Conservation (phyloP, 441 rosid species). For the Adansonia madagascariensis region DNA sequence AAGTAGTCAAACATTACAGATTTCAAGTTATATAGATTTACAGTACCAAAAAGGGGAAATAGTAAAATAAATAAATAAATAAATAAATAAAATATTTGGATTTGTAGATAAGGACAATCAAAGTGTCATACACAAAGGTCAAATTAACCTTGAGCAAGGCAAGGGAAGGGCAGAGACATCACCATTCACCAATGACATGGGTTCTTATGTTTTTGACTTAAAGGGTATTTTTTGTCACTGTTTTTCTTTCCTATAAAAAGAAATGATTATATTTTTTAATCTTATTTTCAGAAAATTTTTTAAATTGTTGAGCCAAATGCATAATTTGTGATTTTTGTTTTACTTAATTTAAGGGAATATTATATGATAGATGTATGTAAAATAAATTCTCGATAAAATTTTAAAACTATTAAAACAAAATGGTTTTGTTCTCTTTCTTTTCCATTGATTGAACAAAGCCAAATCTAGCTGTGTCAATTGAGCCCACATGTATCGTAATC, state of each 20-base stretch:
- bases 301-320: too few species aligned
- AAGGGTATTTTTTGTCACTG: background rate
- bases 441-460: background rate
- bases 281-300: too few species aligned
- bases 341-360: too few species aligned
- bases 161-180: too few species aligned
- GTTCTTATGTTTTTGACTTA: background rate
- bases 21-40: background rate
- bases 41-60: background rate
- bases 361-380: too few species aligned
- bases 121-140: background rate
- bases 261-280: background rate
- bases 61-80: too few species aligned
- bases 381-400: background rate
- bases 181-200: slow-evolving; percentile 5
- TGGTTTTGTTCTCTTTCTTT: background rate
- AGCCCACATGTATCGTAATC: background rate
- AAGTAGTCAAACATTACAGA: background rate
- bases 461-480: background rate
- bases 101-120: background rate
- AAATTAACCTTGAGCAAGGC: background rate
- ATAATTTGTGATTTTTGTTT: too few species aligned
- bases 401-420: background rate
- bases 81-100: background rate
- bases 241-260: background rate